Evolutionary conservation across 345 rosid genomes (phyloP).

Genomic region (Gossypium longicalyx): DNA sequence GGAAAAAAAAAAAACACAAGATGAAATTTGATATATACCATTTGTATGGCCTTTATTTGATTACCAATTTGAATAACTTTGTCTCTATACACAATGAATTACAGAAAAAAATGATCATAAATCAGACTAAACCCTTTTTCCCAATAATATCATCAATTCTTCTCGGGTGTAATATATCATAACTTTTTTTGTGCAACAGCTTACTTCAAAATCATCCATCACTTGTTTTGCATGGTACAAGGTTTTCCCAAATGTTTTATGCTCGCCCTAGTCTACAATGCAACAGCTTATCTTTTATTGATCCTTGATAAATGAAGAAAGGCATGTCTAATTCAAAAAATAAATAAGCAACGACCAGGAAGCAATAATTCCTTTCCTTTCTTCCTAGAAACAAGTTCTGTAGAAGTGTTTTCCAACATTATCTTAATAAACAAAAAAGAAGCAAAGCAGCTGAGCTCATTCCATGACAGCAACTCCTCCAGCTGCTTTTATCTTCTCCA

Average conservation of each 20-base stretch:
- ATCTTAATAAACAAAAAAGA: neutral
- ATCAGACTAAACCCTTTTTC: no score
- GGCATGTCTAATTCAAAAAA: neutral
- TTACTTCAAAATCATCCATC: neutral
- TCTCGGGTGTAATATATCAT: no score
- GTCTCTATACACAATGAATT: no score
- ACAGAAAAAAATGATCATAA: no score
- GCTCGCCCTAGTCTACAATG: no score
- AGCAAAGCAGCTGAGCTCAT: slow-evolving; percentile 13
- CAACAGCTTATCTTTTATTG: neutral
- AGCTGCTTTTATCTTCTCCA: slow-evolving; percentile 42
- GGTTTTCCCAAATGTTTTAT: neutral
- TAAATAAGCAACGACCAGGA: neutral
- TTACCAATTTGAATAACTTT: no score
- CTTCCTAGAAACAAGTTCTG: neutral
- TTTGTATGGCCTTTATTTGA: no score
- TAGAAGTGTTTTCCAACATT: neutral
- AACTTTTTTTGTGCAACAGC: neutral
- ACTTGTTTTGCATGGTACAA: no score
- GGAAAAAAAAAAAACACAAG: no score
- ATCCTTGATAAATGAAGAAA: neutral
- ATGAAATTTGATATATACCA: no score
- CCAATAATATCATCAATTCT: no score
- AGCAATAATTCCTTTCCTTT: no score
- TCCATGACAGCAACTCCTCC: slow-evolving; percentile 49